Evolutionary conservation across 2,329 filamentous ascomycete species (phyloP).

Genomic region (Clathrospora elynae): DNA sequence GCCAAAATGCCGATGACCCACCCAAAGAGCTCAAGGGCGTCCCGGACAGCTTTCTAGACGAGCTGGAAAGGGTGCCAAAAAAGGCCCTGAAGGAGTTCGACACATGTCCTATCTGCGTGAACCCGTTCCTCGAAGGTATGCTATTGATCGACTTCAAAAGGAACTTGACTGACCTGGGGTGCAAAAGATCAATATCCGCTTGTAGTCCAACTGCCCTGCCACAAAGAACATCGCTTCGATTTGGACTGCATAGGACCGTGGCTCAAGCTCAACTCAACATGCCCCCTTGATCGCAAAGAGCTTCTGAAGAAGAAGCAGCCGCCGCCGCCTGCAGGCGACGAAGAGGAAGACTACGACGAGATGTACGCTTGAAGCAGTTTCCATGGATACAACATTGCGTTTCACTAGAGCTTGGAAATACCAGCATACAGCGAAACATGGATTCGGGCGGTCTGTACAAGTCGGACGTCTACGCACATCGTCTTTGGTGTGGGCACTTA

Average conservation of each 20-base stretch:
- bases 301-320: constrained; percentile 59
- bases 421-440: constrained; percentile 6
- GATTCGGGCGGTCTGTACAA: background rate
- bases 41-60: constrained; percentile 64
- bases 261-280: constrained; percentile 67
- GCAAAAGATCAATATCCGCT: constrained; percentile 62
- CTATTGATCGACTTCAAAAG: constrained; percentile 4
- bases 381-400: constrained; percentile 4
- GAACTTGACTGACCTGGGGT: constrained; percentile 24
- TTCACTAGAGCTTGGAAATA: constrained; percentile 12
- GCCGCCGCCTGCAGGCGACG: constrained; percentile 55
- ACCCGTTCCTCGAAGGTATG: constrained; percentile 64
- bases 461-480: background rate
- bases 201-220: constrained; percentile 66
- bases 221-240: constrained; percentile 66
- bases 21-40: constrained; percentile 66
- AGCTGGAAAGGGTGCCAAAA: constrained; percentile 64
- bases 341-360: constrained; percentile 59
- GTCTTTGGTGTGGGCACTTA: background rate
- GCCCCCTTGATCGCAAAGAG: constrained; percentile 65
- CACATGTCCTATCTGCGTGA: constrained; percentile 65
- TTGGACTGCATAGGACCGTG: constrained; percentile 68
- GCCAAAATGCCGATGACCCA: constrained; percentile 62
- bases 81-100: constrained; percentile 59
- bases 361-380: constrained; percentile 51